These are phyloP conservation scores for Skeletonema grethae DNA, from an alignment of 108 stramenopile genomes.

Conservation along the genomic window DNA sequence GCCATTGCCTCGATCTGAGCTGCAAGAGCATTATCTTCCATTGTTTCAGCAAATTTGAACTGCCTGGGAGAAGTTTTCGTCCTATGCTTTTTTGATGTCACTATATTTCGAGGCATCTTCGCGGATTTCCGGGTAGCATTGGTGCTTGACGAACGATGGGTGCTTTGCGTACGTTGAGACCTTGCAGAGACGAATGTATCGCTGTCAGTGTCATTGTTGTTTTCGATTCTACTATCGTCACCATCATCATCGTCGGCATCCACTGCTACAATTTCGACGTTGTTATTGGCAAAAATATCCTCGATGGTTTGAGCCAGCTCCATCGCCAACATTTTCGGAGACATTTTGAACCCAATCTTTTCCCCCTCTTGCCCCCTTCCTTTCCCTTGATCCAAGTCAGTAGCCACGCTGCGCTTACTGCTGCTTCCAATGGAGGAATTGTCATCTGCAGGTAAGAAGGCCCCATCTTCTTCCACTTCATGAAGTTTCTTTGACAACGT, in stretches of 20 bases:
- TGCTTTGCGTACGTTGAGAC: slow-evolving; percentile 12
- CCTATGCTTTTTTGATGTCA: neutral
- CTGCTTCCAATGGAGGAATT: neutral
- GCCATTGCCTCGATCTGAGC: slow-evolving; percentile 54
- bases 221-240: neutral
- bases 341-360: slow-evolving; percentile 23
- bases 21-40: slow-evolving; percentile 38
- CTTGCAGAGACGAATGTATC: slow-evolving; percentile 45
- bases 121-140: slow-evolving; percentile 8
- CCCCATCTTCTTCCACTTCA: slow-evolving; percentile 28
- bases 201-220: slow-evolving; percentile 19
- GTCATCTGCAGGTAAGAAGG: neutral
- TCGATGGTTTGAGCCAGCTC: slow-evolving; percentile 46
- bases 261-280: slow-evolving; percentile 46
- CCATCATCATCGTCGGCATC: slow-evolving; percentile 34
- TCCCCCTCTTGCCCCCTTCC: neutral
- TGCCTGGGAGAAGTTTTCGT: slow-evolving; percentile 7
- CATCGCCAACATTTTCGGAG: slow-evolving; percentile 40
- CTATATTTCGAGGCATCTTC: neutral
- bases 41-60: slow-evolving; percentile 2
- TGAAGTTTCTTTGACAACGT: slow-evolving; percentile 43
- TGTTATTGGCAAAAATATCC: slow-evolving; percentile 45
- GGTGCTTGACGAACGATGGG: neutral
- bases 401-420: neutral
- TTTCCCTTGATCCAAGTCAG: neutral